Evolutionary conservation across 106 monocot genomes (phyloP).

Genomic region (Acorus calamus): DNA sequence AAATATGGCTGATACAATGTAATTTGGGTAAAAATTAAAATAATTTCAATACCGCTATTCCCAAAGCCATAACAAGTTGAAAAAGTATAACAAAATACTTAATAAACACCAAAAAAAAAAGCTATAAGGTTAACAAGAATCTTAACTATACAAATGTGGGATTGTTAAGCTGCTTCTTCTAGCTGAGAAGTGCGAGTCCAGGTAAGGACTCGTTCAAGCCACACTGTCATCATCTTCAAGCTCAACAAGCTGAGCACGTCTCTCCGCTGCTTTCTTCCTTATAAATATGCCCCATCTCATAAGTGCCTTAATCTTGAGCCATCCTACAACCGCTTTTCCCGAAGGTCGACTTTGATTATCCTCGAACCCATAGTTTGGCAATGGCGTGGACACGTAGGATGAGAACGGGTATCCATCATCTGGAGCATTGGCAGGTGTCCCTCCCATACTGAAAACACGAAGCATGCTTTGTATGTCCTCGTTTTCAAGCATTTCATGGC

Average conservation of each 20-base stretch:
- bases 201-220: not conserved
- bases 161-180: no score
- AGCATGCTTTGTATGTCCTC: conserved; percentile 61
- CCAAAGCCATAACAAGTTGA: no score
- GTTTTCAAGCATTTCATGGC: conserved; percentile 47
- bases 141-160: no score
- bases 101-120: no score
- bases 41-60: no score
- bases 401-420: conserved; percentile 20
- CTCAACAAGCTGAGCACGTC: conserved; percentile 40
- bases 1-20: no score
- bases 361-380: conserved; percentile 17
- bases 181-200: no score
- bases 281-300: conserved; percentile 67
- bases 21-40: no score
- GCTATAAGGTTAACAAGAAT: no score
- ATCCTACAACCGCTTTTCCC: conserved; percentile 45
- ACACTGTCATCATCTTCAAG: conserved; percentile 17
- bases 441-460: conserved; percentile 37
- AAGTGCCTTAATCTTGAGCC: conserved; percentile 71
- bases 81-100: no score
- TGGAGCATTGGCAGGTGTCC: conserved; percentile 6
- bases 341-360: conserved; percentile 18
- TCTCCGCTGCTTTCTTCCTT: conserved; percentile 40
- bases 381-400: conserved; percentile 17